Evolutionary conservation across 2,329 filamentous ascomycete species (phyloP), one percentile per base, ranked within the genome.

Genomic region (Ramularia collo-cygni): DNA sequence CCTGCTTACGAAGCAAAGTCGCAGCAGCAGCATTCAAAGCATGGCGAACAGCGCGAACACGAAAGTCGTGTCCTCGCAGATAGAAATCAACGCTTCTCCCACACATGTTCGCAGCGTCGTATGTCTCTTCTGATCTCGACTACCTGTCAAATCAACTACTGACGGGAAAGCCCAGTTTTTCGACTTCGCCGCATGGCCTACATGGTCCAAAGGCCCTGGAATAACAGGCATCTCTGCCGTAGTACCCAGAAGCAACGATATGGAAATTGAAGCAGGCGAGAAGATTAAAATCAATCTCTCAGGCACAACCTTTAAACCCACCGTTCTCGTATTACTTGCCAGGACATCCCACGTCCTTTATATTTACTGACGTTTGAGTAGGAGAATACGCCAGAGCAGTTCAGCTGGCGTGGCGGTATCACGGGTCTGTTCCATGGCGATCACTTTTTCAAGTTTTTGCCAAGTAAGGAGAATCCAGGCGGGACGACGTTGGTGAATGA

Each of bases 401-500:
- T 52, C 17, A 37, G 24, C 17, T 52, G 49, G 49, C 34, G 37
- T 15, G 49, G 49, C 26, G 42, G 36, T 13, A 15, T 47, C 2
- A 38, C 40, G 12, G 35, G 35, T 4, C 26, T 52, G 24, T 37
- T 52, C 27, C 39, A 38, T 8, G 49, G 49, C 8, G 42, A 46
- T 17, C 49, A 52, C 14, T 37, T 35, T n/a, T 52, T 48, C 35
- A 37, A 35, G 8, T 52, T 52, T 21, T 12, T 36, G 14, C 27
- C 31, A 2, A 50, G 47, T 24, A 31, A 43, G 28, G 37, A 13
- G 1, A 42, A 31, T 1, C 38, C 45, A 2, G 49, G 47, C 2
- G 34, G 37, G 1, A 52, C 49, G 21, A 50, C 47, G 17, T 44
- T 52, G 27, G 30, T 41, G 35, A 43, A 52, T 8, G 36, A 40